A percentile compares a stretch with the other conserved stretches of the same genome.
Evolutionary conservation across 192 early-diverging fungal genomes (phyloP).

Genomic region (Pecoramyces ruminantium): DNA sequence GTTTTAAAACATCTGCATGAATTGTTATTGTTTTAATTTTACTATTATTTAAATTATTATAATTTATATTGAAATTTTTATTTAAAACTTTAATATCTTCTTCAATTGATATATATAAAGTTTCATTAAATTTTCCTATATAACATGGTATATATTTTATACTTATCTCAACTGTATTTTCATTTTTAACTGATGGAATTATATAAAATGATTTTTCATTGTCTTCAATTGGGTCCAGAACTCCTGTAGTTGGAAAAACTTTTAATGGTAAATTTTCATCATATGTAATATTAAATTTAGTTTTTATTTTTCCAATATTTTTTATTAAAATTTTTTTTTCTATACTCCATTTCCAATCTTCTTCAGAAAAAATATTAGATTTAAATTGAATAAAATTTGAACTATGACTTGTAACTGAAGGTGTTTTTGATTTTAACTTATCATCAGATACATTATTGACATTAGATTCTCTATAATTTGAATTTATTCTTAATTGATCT

Average conservation of each 20-base stretch:
- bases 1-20: neutral
- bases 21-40: neutral
- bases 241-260: neutral
- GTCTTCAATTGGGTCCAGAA: neutral
- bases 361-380: neutral
- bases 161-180: neutral
- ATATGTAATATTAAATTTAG: neutral
- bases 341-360: neutral
- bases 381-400: neutral
- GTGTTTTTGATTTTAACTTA: too few relatives aligned
- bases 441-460: too few relatives aligned
- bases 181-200: neutral
- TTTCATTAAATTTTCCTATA: neutral
- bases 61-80: neutral
- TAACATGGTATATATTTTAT: neutral
- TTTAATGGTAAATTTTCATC: neutral
- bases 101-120: neutral
- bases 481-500: too few relatives aligned
- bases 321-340: neutral
- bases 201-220: neutral
- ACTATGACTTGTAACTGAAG: neutral
- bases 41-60: neutral
- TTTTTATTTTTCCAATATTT: neutral
- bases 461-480: too few relatives aligned
- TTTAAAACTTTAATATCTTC: neutral